Conservation (phyloP, 2,329 filamentous ascomycete genomes). For the Dendryphion nanum region DNA sequence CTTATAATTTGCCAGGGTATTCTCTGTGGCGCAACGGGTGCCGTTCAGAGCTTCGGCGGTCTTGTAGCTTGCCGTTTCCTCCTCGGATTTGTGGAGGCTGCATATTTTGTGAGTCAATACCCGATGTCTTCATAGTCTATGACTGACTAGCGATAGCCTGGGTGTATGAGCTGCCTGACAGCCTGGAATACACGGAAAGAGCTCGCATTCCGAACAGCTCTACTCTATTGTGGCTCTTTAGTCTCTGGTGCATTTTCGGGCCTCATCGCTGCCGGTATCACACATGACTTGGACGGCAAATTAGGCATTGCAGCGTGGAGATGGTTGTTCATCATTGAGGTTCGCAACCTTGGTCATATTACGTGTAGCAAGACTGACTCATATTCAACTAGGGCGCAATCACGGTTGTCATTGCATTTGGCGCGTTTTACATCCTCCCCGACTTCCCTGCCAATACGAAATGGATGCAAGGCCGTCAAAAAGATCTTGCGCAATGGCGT, state of each 20-base stretch:
- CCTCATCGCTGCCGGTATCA: conserved; percentile 53
- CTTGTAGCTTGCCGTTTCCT: conserved; percentile 10
- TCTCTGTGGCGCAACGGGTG: conserved; percentile 4
- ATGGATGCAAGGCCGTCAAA: conserved; percentile 6
- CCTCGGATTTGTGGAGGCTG: conserved; percentile 12
- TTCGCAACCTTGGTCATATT: too few relatives aligned
- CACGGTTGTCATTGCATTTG: background rate
- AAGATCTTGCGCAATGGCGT: conserved; percentile 1
- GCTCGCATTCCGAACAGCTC: conserved; percentile 56
- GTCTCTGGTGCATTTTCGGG: conserved; percentile 51
- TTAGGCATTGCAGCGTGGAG: background rate
- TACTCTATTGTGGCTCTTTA: conserved; percentile 46
- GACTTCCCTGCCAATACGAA: conserved; percentile 7
- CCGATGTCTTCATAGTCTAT: background rate
- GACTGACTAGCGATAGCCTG: background rate
- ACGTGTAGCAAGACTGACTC: too few relatives aligned
- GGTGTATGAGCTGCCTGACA: background rate
- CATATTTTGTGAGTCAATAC: conserved; percentile 5
- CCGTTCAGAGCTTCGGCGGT: conserved; percentile 4
- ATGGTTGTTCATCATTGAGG: conserved; percentile 3
- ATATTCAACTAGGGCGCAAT: conserved; percentile 1
- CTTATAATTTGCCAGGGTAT: conserved; percentile 1
- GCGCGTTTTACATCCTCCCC: conserved; percentile 4
- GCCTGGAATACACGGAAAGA: conserved; percentile 56
- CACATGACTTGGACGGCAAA: conserved; percentile 23